phyloP scores from a whole-genome alignment of 1,284 basidiomycete genomes.

The Pseudozyma hubeiensis region DNA sequence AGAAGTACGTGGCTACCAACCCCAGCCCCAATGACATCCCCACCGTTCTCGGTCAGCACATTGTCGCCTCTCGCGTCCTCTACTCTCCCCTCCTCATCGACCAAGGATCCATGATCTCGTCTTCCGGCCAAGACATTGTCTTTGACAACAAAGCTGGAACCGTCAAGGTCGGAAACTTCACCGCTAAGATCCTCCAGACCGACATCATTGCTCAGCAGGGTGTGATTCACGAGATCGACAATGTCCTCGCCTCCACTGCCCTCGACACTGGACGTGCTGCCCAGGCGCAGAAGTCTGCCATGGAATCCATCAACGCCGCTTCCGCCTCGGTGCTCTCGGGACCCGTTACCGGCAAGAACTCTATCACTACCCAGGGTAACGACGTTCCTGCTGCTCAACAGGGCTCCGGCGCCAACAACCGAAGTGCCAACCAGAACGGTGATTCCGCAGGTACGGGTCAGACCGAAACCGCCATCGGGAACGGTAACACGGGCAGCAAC shows the following conservation, averaged over 20 bases:
- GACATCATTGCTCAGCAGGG: constrained; percentile 55
- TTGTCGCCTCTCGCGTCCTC: constrained; percentile 48
- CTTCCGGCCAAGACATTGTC: constrained; percentile 53
- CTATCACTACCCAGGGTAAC: constrained; percentile 48
- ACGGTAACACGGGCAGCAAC: constrained; percentile 37
- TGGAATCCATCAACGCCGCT: constrained; percentile 18
- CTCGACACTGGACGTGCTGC: constrained; percentile 47
- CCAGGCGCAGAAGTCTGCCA: constrained; percentile 49
- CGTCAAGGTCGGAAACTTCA: constrained; percentile 48
- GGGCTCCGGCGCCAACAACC: constrained; percentile 38
- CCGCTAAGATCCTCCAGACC: constrained; percentile 51
- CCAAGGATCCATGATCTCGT: constrained; percentile 51
- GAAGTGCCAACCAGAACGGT: constrained; percentile 35
- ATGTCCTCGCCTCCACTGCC: constrained; percentile 46
- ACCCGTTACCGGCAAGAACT: constrained; percentile 43
- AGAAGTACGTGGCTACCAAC: constrained; percentile 27
- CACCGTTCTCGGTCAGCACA: constrained; percentile 50
- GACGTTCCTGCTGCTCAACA: constrained; percentile 43
- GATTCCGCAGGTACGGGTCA: constrained; percentile 29
- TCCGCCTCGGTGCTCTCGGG: constrained; percentile 36
- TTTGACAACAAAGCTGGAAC: constrained; percentile 46
- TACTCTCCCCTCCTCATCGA: constrained; percentile 54
- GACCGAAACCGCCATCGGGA: constrained; percentile 27
- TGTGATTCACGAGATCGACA: constrained; percentile 56
- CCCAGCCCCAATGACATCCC: constrained; percentile 34